Evolutionary conservation across 2,329 filamentous ascomycete species (phyloP).

Genomic region (Cytospora schulzeri): DNA sequence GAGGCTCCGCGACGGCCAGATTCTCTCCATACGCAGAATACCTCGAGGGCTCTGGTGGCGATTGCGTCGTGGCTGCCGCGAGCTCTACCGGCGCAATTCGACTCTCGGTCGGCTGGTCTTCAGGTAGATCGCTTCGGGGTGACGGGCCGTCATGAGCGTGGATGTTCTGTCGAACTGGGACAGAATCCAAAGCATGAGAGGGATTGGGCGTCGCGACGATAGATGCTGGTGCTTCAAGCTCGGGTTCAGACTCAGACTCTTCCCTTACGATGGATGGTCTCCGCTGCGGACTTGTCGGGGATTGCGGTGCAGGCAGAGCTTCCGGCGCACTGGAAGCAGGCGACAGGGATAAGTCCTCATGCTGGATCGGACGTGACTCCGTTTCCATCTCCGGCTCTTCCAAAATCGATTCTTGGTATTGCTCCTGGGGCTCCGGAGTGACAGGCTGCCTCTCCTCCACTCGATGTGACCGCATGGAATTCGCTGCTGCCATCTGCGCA

Average conservation of each 20-base stretch:
- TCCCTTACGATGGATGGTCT: conserved; percentile 51
- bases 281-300: conserved; percentile 32
- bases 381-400: background rate
- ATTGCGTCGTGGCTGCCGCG: conserved; percentile 19
- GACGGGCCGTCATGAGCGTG: conserved; percentile 29
- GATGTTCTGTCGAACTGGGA: conserved; percentile 38
- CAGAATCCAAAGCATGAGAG: conserved; percentile 39
- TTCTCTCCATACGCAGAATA: conserved; percentile 15
- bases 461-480: conserved; percentile 22
- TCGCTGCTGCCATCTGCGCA: conserved; percentile 24
- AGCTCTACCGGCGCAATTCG: conserved; percentile 10
- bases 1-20: conserved; percentile 22
- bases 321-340: conserved; percentile 26
- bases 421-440: conserved; percentile 19
- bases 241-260: conserved; percentile 34
- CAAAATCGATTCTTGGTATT: conserved; percentile 19
- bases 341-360: conserved; percentile 7
- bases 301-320: background rate
- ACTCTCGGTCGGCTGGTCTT: conserved; percentile 9
- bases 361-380: background rate
- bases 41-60: conserved; percentile 22
- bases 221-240: conserved; percentile 26
- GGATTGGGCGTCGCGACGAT: conserved; percentile 30
- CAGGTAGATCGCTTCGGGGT: conserved; percentile 25
- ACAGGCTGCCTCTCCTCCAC: conserved; percentile 31